These are phyloP conservation scores for Rhizophora mangle DNA, from an alignment of 345 rosid species.

Conservation along the genomic window DNA sequence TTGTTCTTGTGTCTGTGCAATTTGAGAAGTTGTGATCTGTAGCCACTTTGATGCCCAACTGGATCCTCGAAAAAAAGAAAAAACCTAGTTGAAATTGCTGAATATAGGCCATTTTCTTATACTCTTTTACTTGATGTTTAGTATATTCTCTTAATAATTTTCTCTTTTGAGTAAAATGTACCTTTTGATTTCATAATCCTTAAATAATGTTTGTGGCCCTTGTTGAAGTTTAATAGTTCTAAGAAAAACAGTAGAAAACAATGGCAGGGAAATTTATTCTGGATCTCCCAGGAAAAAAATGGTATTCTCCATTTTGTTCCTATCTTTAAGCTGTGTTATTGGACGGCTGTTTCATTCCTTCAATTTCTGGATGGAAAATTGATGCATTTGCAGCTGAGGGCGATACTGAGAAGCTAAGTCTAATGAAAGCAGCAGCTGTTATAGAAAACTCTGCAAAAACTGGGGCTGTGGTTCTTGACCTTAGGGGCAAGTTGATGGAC, in stretches of 20 bases:
- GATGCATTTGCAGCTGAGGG: constrained; percentile 33
- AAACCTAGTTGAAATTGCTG: no score
- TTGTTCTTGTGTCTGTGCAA: constrained; percentile 2
- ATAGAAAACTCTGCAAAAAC: constrained; percentile 52
- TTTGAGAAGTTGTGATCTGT: constrained; percentile 4
- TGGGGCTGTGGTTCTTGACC: constrained; percentile 43
- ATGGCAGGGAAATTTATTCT: no score
- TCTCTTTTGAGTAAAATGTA: no score
- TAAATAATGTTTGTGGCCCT: no score
- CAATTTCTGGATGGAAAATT: constrained; percentile 11
- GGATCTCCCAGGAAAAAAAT: no score
- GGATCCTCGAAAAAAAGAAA: neutral
- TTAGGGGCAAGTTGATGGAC: constrained; percentile 56
- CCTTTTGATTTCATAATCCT: no score
- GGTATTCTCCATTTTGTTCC: neutral
- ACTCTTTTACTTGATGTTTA: no score
- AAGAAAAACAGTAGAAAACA: no score
- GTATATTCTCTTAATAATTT: no score
- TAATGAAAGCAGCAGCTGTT: constrained; percentile 56
- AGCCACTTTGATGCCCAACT: neutral
- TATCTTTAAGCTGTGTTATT: neutral
- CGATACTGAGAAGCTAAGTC: constrained; percentile 42
- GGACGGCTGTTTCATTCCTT: neutral
- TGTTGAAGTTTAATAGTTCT: no score
- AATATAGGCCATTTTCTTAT: no score